These are phyloP conservation scores for Cucumis hystrix DNA, from an alignment of 306 rosid genomes.

Conservation along the genomic window DNA sequence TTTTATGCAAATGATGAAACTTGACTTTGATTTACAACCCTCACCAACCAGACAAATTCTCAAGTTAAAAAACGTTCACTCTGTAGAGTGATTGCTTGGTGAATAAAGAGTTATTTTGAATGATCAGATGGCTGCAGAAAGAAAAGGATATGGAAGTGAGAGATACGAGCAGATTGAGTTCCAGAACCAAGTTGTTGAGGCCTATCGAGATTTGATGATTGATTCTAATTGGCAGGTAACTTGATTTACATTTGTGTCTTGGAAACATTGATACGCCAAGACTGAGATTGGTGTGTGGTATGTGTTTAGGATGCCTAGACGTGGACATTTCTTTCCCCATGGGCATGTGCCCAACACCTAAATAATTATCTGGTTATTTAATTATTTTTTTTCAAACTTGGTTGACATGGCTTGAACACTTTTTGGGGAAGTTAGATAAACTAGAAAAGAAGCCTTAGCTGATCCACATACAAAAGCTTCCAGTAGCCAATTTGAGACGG, in stretches of 20 bases:
- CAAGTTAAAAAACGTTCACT: not conserved
- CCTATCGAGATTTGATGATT: constrained; percentile 46
- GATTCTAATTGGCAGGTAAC: constrained; percentile 79
- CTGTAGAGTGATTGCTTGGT: not conserved
- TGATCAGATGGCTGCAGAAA: constrained; percentile 75
- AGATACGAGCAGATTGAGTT: constrained; percentile 80
- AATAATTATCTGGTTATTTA: not conserved
- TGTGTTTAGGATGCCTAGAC: not conserved
- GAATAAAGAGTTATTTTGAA: constrained; percentile 6
- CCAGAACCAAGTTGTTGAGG: constrained; percentile 55
- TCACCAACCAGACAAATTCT: not conserved
- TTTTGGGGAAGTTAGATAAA: not conserved
- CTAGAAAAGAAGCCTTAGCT: not conserved
- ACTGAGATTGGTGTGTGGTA: not conserved
- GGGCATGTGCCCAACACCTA: not conserved
- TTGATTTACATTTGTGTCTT: not conserved
- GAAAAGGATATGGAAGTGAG: constrained; percentile 93
- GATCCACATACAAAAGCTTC: no score
- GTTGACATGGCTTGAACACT: not conserved
- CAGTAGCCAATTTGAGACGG: no score
- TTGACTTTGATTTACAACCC: not conserved
- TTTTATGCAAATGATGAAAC: not conserved
- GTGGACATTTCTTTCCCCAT: not conserved
- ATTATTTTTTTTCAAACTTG: not conserved
- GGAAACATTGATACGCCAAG: not conserved